Conservation (phyloP, 169 alveolate species). For the Cardiosporidium cionae region DNA sequence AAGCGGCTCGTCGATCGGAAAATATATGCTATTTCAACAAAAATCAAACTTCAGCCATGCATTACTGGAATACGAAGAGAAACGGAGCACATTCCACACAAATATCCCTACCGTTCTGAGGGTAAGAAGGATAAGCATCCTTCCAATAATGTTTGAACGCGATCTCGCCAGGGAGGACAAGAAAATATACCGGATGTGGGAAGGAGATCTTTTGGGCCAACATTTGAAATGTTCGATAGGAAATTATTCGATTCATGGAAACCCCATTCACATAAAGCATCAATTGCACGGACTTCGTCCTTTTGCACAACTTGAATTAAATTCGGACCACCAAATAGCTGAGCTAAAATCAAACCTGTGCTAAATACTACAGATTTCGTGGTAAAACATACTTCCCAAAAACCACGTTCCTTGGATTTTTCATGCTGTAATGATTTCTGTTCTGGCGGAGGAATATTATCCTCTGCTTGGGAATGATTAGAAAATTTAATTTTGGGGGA, state of each 20-base stretch:
- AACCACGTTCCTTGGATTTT: conserved; percentile 16
- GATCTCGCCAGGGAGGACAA: conserved; percentile 35
- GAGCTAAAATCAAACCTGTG: conserved; percentile 46
- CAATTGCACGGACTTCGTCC: conserved; percentile 47
- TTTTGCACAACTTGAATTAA: conserved; percentile 35
- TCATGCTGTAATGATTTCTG: conserved; percentile 12
- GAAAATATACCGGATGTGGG: conserved; percentile 46
- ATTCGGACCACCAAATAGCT: conserved; percentile 49
- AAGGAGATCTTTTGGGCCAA: conserved; percentile 35
- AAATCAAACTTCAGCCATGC: no score
- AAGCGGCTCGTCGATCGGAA: no score
- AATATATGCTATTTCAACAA: no score
- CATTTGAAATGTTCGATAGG: conserved; percentile 23
- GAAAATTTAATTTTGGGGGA: no score
- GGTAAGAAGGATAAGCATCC: conserved; percentile 46
- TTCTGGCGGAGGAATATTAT: no score
- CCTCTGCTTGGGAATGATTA: no score
- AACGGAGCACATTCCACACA: neutral
- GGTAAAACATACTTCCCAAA: conserved; percentile 43
- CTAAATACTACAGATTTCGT: conserved; percentile 41
- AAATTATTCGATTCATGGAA: conserved; percentile 32
- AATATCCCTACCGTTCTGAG: conserved; percentile 31
- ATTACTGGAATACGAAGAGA: no score
- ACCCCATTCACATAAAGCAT: conserved; percentile 54
- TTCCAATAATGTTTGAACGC: conserved; percentile 25